These are phyloP conservation scores for Lasiodiplodia sp. DNA, from an alignment of 2,329 filamentous ascomycete genomes.

Conservation along the genomic window DNA sequence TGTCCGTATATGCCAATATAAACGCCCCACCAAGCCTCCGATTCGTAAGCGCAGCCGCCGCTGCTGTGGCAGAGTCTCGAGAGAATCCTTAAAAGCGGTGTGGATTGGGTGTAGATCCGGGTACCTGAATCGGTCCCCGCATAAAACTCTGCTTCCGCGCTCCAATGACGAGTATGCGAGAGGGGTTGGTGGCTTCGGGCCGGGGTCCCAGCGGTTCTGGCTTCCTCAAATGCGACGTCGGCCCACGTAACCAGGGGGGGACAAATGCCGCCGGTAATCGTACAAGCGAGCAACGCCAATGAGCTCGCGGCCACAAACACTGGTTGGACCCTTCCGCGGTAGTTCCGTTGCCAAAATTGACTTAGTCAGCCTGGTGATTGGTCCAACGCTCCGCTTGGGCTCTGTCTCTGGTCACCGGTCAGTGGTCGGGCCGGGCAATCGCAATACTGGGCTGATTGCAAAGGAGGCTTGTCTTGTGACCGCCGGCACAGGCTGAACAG, in stretches of 20 bases:
- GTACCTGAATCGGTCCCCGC: constrained; percentile 25
- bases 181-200: constrained; percentile 25
- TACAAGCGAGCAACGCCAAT: constrained; percentile 13
- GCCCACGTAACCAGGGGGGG: constrained; percentile 10
- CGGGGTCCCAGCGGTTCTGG: constrained; percentile 18
- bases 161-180: constrained; percentile 13
- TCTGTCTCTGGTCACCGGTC: constrained; percentile 18
- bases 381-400: constrained; percentile 2
- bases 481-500: constrained; percentile 10
- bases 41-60: constrained; percentile 22
- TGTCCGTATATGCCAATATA: constrained; percentile 27
- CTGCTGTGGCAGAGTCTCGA: constrained; percentile 12
- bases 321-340: constrained; percentile 10
- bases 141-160: constrained; percentile 22
- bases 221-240: constrained; percentile 14
- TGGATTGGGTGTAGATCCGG: constrained; percentile 27
- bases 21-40: constrained; percentile 22
- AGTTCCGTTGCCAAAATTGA: constrained; percentile 3
- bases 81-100: constrained; percentile 24
- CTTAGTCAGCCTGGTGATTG: constrained; percentile 26
- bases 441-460: constrained; percentile 24
- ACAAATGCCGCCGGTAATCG: neutral
- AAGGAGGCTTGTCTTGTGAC: constrained; percentile 25
- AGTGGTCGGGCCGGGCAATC: constrained; percentile 23
- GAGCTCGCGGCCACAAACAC: neutral